Evolutionary conservation across 2,329 filamentous ascomycete genomes (phyloP).

Genomic region (Akanthomyces muscarius): DNA sequence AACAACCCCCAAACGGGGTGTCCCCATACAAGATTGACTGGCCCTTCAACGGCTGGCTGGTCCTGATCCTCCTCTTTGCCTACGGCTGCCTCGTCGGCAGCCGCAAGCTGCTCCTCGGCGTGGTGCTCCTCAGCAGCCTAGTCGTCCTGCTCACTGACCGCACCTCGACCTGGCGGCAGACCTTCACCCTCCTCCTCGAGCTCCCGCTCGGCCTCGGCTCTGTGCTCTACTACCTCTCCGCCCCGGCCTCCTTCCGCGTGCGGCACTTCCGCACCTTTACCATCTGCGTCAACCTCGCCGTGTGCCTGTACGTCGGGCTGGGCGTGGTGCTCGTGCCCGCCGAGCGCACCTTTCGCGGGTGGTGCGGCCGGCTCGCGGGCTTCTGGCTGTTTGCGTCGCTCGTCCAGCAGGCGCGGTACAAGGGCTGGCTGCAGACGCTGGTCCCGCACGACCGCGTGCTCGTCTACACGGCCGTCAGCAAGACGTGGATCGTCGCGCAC

Average conservation of each 20-base stretch:
- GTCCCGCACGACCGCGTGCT: conserved; percentile 13
- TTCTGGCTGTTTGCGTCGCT: conserved; percentile 13
- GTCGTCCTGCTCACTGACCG: conserved; percentile 11
- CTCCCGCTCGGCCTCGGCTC: conserved; percentile 16
- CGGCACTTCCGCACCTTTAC: conserved; percentile 11
- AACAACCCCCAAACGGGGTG: conserved; percentile 1
- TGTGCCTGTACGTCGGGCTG: conserved; percentile 12
- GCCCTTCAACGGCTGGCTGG: conserved; percentile 16
- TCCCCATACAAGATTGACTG: conserved; percentile 15
- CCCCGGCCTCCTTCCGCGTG: neutral
- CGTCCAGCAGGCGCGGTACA: conserved; percentile 9
- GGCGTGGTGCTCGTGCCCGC: conserved; percentile 12
- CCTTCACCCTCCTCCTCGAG: conserved; percentile 1
- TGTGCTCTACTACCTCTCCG: conserved; percentile 12
- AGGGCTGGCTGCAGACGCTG: conserved; percentile 4
- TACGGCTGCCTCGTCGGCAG: conserved; percentile 10
- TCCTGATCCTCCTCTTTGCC: conserved; percentile 9
- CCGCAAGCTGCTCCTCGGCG: conserved; percentile 12
- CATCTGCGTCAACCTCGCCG: conserved; percentile 14
- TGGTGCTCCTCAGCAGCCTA: conserved; percentile 6
- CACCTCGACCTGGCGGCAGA: conserved; percentile 3
- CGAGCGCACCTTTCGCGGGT: conserved; percentile 14
- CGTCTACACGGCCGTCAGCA: conserved; percentile 16
- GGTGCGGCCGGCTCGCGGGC: conserved; percentile 9
- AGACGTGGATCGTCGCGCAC: conserved; percentile 15